Evolutionary conservation across 2,329 filamentous ascomycete genomes (phyloP), one percentile per base, ranked within the genome.

Genomic region (Aquanectria penicillioides): DNA sequence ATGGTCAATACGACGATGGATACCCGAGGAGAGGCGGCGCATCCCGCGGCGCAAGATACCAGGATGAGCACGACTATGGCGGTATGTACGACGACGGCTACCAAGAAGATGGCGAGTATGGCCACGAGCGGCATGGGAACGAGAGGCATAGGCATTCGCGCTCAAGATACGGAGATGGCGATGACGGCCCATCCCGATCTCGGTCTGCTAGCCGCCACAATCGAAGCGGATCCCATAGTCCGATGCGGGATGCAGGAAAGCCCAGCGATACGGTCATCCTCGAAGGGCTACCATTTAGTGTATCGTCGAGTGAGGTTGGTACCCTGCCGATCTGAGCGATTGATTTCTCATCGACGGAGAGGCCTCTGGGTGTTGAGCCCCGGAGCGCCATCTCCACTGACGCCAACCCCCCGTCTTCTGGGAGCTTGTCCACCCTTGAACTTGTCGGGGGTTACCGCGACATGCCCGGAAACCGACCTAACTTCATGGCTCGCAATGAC

Each of bases 261-360:
- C 81, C 81, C 26, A 82, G 77, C 62, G 78, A 83, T 61, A 84
- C 81, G 28, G 76, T 86, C 48, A 84, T 86, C 50, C 74, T 87
- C 37, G 84, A 87, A 67, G 83, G 83, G 51, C 66, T 86, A 53
- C 81, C 83, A 26, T 70, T 75, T 56, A 78, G 79, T 53, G 75
- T 84, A 58, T 80, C 80, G 57, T 75, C 81, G 71, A 77, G 78
- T 70, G 81, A 85, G 75, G 83, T 86, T 79, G 74, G 81, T 73
- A 65, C 62, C 67, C 68, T 68, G 28, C 52, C 41, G 59, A 50
- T 64, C 52, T 60, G 53, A 66, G 53, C 50, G 46, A 59, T 52
- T 55, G 43, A 46, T 54, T 46, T 31, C 18, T 58, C 41, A 22
- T 29, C 50, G 10, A 28, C 17, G 44, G 47, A 48, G 41, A 38